A percentile compares a stretch with the other conserved stretches of the same genome.
These are phyloP conservation scores for Dactylella cylindrospora DNA, from an alignment of 2,329 filamentous ascomycete species.

Conservation along the genomic window DNA sequence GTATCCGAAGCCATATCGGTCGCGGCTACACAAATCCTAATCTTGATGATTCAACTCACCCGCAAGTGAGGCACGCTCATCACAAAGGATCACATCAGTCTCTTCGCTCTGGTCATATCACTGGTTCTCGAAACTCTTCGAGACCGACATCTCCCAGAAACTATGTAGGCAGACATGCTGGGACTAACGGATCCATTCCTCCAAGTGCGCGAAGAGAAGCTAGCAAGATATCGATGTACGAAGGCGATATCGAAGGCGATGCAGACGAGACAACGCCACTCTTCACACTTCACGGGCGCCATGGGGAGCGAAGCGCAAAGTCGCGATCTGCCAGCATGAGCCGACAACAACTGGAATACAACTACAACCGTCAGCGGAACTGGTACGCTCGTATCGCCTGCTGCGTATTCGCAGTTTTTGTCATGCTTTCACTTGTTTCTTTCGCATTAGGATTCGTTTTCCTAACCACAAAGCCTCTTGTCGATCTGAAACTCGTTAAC, in stretches of 20 bases:
- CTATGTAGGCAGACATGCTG: conserved; percentile 16
- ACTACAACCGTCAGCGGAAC: conserved; percentile 65
- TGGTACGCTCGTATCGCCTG: conserved; percentile 76
- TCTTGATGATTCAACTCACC: conserved; percentile 9
- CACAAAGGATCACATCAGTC: conserved; percentile 46
- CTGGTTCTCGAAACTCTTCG: conserved; percentile 30
- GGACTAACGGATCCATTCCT: conserved; percentile 9
- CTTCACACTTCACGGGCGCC: conserved; percentile 58
- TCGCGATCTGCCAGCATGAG: conserved; percentile 50
- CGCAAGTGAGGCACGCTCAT: conserved; percentile 29
- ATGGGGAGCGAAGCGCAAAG: conserved; percentile 56
- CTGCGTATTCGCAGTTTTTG: conserved; percentile 78
- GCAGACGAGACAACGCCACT: conserved; percentile 88
- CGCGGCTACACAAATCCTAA: conserved; percentile 35
- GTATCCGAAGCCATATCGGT: conserved; percentile 32
- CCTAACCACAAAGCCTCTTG: conserved; percentile 83
- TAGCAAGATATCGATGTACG: conserved; percentile 46
- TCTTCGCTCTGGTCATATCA: conserved; percentile 32
- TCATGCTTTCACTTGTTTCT: conserved; percentile 79
- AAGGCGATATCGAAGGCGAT: conserved; percentile 60
- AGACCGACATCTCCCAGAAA: conserved; percentile 31
- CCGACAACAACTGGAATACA: conserved; percentile 71
- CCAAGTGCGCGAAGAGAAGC: conserved; percentile 34
- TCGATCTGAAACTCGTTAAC: conserved; percentile 72
- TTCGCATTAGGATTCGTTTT: conserved; percentile 86